Percentiles rank a stretch among this genome's conserved stretches.
These are phyloP conservation scores for Prunus yedoensis DNA, from an alignment of 331 rosid species.

Conservation along the genomic window DNA sequence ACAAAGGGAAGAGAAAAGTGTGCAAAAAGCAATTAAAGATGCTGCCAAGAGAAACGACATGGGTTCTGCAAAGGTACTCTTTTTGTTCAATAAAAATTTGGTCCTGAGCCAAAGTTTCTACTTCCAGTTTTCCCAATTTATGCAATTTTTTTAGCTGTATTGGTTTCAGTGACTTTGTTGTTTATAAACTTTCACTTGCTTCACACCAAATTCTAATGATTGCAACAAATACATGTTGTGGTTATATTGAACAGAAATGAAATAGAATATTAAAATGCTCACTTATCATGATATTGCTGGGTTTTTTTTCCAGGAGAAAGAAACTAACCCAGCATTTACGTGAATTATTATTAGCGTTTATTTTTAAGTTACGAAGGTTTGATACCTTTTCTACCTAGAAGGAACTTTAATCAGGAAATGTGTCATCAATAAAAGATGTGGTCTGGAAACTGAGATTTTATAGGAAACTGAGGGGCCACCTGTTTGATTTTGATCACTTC, in stretches of 20 bases:
- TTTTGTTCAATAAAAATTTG: background rate
- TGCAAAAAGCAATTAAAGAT: constrained; percentile 51
- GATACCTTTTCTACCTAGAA: background rate
- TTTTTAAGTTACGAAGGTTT: background rate
- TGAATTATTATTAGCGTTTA: background rate
- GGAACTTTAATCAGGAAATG: background rate
- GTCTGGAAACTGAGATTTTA: background rate
- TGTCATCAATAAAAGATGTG: background rate
- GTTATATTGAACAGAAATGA: background rate
- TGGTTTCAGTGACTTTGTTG: background rate
- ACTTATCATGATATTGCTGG: constrained; percentile 1
- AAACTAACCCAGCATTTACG: too few relatives aligned
- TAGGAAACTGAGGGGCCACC: background rate
- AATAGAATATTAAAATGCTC: background rate
- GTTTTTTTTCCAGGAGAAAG: background rate
- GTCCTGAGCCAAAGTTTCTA: background rate
- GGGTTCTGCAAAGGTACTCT: constrained; percentile 51
- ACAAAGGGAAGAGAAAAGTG: constrained; percentile 47
- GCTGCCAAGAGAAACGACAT: constrained; percentile 56
- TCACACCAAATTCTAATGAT: background rate
- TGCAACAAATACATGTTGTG: background rate
- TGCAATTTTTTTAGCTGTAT: background rate
- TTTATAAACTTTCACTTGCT: background rate
- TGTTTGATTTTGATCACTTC: background rate
- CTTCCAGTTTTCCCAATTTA: background rate